Evolutionary conservation across 2,329 filamentous ascomycete genomes (phyloP).

Genomic region (Chaetomiaceae sp.): DNA sequence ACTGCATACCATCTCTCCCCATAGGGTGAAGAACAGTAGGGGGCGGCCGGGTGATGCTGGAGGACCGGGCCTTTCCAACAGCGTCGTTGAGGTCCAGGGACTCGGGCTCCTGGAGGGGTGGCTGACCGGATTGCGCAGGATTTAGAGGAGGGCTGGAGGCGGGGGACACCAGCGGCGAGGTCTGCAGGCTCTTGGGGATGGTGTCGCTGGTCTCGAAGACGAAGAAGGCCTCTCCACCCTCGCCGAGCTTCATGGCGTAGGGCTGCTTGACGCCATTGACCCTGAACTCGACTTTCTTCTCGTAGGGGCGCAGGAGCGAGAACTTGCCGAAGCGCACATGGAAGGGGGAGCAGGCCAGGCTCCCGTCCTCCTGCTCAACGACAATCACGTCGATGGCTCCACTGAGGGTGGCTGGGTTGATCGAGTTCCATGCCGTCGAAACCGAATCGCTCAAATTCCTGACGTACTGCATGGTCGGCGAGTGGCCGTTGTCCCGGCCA

Average conservation of each 20-base stretch:
- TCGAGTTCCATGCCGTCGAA: constrained; percentile 98
- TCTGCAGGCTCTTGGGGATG: constrained; percentile 91
- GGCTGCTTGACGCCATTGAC: constrained; percentile 91
- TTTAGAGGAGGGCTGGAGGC: constrained; percentile 73
- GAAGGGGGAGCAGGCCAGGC: constrained; percentile 87
- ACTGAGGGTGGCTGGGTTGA: constrained; percentile 95
- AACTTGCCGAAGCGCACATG: constrained; percentile 99
- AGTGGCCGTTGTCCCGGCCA: not conserved
- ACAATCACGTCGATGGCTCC: constrained; percentile 99
- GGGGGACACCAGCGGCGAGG: constrained; percentile 87
- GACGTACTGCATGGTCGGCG: constrained; percentile 85
- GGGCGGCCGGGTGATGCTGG: constrained; percentile 40
- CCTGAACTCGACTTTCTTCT: constrained; percentile 98
- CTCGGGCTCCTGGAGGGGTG: constrained; percentile 62
- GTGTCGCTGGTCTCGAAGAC: constrained; percentile 92
- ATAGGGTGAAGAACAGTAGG: constrained; percentile 40
- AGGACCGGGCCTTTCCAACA: constrained; percentile 35
- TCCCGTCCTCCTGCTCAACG: constrained; percentile 91
- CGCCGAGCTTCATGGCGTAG: constrained; percentile 97
- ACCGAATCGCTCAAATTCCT: constrained; percentile 91
- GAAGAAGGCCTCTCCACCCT: constrained; percentile 97
- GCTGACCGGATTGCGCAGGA: constrained; percentile 39
- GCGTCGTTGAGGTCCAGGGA: constrained; percentile 60
- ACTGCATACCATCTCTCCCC: constrained; percentile 33
- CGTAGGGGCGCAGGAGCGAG: constrained; percentile 85